A percentile compares a stretch with the other conserved stretches of the same genome.
phyloP scores from a whole-genome alignment of 306 rosid species.

The Quercus robur region DNA sequence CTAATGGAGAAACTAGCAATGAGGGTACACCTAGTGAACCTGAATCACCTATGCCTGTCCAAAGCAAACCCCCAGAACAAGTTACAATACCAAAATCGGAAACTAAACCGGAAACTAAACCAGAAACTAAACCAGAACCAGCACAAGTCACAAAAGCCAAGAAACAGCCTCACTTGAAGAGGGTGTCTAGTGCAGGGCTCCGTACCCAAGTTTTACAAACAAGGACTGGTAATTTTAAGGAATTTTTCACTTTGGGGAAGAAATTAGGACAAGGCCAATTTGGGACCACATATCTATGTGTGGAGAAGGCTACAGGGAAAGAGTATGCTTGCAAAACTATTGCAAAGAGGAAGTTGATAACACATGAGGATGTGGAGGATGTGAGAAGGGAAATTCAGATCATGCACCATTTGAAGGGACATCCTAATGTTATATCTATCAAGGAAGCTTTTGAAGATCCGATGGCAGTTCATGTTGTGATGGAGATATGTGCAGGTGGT shows the following conservation, averaged over 20 bases:
- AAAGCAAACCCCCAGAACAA: constrained; percentile 83
- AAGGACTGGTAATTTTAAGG: constrained; percentile 70
- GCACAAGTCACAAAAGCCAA: constrained; percentile 29
- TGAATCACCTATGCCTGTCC: constrained; percentile 69
- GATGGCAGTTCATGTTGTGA: constrained; percentile 89
- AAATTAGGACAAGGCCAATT: constrained; percentile 95
- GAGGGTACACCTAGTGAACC: constrained; percentile 47
- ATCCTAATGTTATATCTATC: constrained; percentile 88
- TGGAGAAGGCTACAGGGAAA: constrained; percentile 73
- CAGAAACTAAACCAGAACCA: constrained; percentile 31
- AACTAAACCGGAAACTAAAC: constrained; percentile 31
- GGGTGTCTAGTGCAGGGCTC: constrained; percentile 90
- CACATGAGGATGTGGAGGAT: constrained; percentile 90
- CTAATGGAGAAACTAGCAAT: constrained; percentile 39
- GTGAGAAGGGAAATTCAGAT: constrained; percentile 99
- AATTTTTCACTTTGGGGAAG: constrained; percentile 67
- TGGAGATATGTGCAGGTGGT: constrained; percentile 97
- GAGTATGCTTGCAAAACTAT: constrained; percentile 91
- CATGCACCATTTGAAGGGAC: constrained; percentile 96
- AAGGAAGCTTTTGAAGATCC: constrained; percentile 97
- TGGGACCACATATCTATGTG: constrained; percentile 74
- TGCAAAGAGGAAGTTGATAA: constrained; percentile 88
- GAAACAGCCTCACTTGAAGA: constrained; percentile 61
- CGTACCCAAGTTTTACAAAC: constrained; percentile 69
- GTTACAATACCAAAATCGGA: constrained; percentile 66